Evolutionary conservation across 2,329 filamentous ascomycete genomes (phyloP).

Genomic region (Beauveria rudraprayagi): DNA sequence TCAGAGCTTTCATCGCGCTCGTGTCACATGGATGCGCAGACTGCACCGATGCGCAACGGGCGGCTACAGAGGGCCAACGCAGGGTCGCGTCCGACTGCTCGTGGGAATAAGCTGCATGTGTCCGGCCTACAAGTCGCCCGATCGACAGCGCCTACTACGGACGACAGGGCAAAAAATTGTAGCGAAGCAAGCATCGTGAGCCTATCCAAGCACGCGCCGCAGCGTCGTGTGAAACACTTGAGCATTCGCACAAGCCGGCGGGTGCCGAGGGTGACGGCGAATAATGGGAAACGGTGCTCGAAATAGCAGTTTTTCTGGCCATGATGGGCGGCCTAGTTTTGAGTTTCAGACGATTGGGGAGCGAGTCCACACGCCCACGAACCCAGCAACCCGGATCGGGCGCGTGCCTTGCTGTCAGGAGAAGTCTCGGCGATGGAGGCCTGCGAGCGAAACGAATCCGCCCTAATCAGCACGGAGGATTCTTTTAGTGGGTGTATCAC

Average conservation of each 20-base stretch:
- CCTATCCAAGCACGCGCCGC: background rate
- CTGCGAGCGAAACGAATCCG: background rate
- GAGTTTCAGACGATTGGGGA: background rate
- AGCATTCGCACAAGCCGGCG: background rate
- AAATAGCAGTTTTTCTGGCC: background rate
- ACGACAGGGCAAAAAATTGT: too few relatives aligned
- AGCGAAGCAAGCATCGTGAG: background rate
- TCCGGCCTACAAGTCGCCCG: background rate
- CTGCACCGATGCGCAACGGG: background rate
- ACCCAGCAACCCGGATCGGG: slow-evolving; percentile 5
- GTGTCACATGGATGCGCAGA: background rate
- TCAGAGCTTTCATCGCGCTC: background rate
- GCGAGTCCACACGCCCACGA: slow-evolving; percentile 6
- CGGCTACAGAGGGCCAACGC: background rate
- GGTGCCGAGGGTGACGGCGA: too few relatives aligned
- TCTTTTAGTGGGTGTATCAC: background rate
- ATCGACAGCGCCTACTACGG: too few relatives aligned
- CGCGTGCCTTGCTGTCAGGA: background rate
- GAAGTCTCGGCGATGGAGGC: slow-evolving; percentile 1
- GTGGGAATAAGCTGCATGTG: background rate
- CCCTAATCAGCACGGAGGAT: background rate
- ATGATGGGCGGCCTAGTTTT: background rate
- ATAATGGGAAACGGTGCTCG: background rate
- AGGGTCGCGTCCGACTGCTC: background rate
- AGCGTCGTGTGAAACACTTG: background rate